Conservation (phyloP, 768 basidiomycete genomes). For the Galerina sulciceps region DNA sequence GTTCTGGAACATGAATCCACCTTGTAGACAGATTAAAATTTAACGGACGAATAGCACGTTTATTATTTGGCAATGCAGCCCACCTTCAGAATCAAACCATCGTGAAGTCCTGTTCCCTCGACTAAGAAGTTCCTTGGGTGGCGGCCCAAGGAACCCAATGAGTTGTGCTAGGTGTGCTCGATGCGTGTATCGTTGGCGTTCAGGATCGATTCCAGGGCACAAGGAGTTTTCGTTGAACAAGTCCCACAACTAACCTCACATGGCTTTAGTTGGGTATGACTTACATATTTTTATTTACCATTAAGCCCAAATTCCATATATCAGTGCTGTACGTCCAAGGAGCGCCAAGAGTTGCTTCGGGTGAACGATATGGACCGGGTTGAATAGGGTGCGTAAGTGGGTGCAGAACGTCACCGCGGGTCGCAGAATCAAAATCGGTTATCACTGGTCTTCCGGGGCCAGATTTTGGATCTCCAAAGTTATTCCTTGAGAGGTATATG, state of each 20-base stretch:
- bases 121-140: neutral
- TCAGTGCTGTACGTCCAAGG: slow-evolving; percentile 7
- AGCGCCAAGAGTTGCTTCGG: neutral
- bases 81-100: neutral
- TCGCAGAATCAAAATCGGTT: neutral
- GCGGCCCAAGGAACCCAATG: neutral
- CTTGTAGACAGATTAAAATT: neutral
- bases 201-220: neutral
- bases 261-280: neutral
- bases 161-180: slow-evolving; percentile 6
- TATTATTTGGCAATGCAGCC: neutral
- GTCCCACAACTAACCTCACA: neutral
- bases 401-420: neutral
- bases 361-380: slow-evolving; percentile 3
- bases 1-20: neutral
- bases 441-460: neutral
- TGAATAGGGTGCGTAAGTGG: slow-evolving; percentile 1
- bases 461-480: slow-evolving; percentile 1
- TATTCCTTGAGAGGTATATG: slow-evolving; percentile 1
- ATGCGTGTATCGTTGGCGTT: neutral
- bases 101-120: neutral
- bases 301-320: slow-evolving; percentile 10
- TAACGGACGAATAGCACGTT: neutral
- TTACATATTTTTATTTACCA: neutral
- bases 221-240: neutral